Conservation (phyloP, 257 asterid genomes). For the Solanum raphanifolium region DNA sequence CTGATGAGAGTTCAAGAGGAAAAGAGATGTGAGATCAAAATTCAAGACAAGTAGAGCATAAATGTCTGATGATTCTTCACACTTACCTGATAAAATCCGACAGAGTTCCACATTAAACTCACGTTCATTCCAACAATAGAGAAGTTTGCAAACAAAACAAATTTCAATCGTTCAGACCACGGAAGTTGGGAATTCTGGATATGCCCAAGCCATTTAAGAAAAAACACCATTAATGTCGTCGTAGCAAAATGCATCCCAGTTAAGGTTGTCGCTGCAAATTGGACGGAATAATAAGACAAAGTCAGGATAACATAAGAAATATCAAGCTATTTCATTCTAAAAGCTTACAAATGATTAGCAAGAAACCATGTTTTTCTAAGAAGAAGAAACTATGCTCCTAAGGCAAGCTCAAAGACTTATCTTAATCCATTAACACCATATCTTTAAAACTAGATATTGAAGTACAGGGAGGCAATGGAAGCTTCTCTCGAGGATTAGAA, state of each 20-base stretch:
- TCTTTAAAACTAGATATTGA: not conserved
- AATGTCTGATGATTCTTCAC: not conserved
- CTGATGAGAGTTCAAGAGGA: conserved; percentile 23
- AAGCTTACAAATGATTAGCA: not conserved
- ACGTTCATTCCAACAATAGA: conserved; percentile 74
- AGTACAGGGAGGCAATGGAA: not conserved
- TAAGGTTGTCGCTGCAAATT: conserved; percentile 54
- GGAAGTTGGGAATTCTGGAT: conserved; percentile 52
- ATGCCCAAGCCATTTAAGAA: conserved; percentile 43
- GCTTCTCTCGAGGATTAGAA: not conserved
- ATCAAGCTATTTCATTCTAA: not conserved
- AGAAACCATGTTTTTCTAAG: not conserved
- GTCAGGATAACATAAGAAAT: not conserved
- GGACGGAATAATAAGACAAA: not conserved
- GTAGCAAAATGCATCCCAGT: conserved; percentile 64
- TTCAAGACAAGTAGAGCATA: not conserved
- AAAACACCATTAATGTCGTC: conserved; percentile 42
- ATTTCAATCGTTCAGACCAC: conserved; percentile 36
- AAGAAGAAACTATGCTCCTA: not conserved
- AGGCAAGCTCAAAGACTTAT: not conserved
- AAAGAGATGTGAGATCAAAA: not conserved
- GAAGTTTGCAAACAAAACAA: conserved; percentile 49
- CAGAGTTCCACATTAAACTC: conserved; percentile 72
- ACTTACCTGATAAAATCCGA: conserved; percentile 68
- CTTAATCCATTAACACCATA: not conserved